Percentiles rank a stretch among this genome's conserved stretches.
These are phyloP conservation scores for Fusarium albosuccineum DNA, from an alignment of 2,329 filamentous ascomycete genomes.

Conservation along the genomic window DNA sequence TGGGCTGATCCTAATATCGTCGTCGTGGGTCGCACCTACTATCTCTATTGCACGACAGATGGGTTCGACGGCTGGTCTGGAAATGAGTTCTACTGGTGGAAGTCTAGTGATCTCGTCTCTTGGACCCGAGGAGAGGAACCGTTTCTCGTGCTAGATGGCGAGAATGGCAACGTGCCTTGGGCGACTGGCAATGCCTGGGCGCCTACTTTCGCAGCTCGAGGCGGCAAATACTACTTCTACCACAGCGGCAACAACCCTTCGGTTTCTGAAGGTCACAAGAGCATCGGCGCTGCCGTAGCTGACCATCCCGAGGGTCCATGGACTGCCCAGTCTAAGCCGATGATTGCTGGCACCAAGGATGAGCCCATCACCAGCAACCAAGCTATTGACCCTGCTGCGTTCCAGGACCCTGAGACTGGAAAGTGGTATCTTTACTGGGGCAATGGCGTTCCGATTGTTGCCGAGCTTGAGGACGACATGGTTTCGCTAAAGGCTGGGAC, in stretches of 20 bases:
- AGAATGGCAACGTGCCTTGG: conserved; percentile 70
- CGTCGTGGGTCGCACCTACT: conserved; percentile 58
- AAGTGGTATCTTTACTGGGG: conserved; percentile 75
- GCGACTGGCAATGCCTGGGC: conserved; percentile 76
- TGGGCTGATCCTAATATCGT: conserved; percentile 63
- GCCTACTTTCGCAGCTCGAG: conserved; percentile 70
- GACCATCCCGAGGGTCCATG: conserved; percentile 72
- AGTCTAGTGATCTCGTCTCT: conserved; percentile 56
- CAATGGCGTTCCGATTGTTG: conserved; percentile 57
- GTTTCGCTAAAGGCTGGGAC: conserved; percentile 54
- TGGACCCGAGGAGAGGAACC: conserved; percentile 58
- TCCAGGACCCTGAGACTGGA: conserved; percentile 69
- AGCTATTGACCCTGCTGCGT: conserved; percentile 73
- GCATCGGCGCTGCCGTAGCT: conserved; percentile 71
- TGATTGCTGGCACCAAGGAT: conserved; percentile 59
- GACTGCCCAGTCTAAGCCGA: conserved; percentile 63
- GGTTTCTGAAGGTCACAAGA: conserved; percentile 62
- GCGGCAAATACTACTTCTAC: conserved; percentile 75
- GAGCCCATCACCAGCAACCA: conserved; percentile 56
- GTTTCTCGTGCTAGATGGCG: conserved; percentile 60
- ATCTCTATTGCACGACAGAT: conserved; percentile 63
- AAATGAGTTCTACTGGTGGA: conserved; percentile 63
- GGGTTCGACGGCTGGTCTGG: conserved; percentile 60
- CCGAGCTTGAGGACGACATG: conserved; percentile 61
- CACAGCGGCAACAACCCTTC: conserved; percentile 68